Base-by-base conservation (phyloP, 2,329 filamentous ascomycete species). In the Parasarocladium wereldwijsianum region DNA sequence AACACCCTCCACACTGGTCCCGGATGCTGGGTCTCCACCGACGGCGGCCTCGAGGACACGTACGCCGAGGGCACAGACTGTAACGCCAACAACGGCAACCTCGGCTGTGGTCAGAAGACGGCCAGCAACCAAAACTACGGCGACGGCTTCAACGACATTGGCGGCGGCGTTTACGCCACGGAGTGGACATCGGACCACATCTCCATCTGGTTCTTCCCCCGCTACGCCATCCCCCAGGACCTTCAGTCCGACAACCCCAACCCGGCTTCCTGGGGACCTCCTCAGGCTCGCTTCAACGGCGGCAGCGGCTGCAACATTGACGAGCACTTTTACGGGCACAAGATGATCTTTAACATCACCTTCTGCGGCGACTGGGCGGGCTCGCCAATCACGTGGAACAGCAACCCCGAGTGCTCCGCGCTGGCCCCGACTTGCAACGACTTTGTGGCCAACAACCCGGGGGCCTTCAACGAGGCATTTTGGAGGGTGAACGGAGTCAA, bases 361-460 rank as follows among this genome's bases (percentile, higher is more conserved):
- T 83, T 93, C 50, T 94, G 86, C 52, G 86, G 86, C 13, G 70
- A 78, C 45, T 93, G 85, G 85, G 85, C 85, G 6, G 82, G 82
- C 15, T 49, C 58, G 24, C 32, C 41, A 10, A 34, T 38, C 4
- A 70, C 75, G 19, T 93, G 79, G 76, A 43, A 45, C 28, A 44
- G 50, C 18, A 63, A 74, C 35, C 37, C 52, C 4, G 62, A 66
- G 24, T 86, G 80, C 50, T 54, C 63, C 2, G 54, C 64, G 23
- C 60, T 70, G 39, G 79, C 71, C 0, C 37, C 53, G 22, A 75
- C 72, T 1, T 93, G 86, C 58, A 47, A 74, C 17, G 68, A 71
- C 15, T 93, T 72, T 48, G 85, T 93, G 14, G 61, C 62, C 32
- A 58, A 66, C 40, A 80, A 86, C 51, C 79, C 84, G 0, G 44